Base-by-base conservation (phyloP, 176 grass and related monocot genomes). In the Urochloa ruziziensis region DNA sequence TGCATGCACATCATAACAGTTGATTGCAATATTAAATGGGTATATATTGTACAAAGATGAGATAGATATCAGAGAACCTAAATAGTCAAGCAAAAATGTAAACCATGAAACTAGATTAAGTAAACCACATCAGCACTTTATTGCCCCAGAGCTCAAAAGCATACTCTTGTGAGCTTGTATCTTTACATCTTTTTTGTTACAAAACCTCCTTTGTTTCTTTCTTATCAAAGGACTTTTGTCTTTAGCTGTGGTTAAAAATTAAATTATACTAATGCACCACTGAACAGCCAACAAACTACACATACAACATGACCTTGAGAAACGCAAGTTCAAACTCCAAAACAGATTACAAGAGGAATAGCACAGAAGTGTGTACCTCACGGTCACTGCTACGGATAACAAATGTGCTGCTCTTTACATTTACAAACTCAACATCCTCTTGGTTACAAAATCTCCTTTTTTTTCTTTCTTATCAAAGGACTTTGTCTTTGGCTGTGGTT, bases 391-490 rank as follows among this genome's bases (percentile, higher is more conserved):
- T 99, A 25, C 89, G 91, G 60, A 99, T 89, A 52, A 83, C 78
- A 51, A 94, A 99, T 7, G 93, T 93, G 52, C 88, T 96, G 65
- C 32, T 94, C 74, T 84, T 93, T 13, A 96, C 83, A 85, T 99
- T 80, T 73, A 99, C 49, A 78, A 96, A 99, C 84, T 99, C 96
- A 58, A 99, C 96, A 75, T 99, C 96, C 74, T 99, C 96, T 39
- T 96, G 96, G 83, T 90, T n/a, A n/a, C n/a, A 75, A 36, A 65
- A 65, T 21, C 9, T 74, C 19, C 10, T 66, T 35, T 74, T 74
- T 19, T 73, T 75, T 16, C 17, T 12, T 61, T 19, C 29, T 18
- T 78, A 71, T 70, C 23, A 62, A 46, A 53, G 7, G 49, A 19
- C 46, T 17, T 12, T 23, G 29, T 0, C 68, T 29, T 12, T 23